These are phyloP conservation scores for Sanghuangporus sanghuang DNA, from an alignment of 1,284 basidiomycete species.

Conservation along the genomic window DNA sequence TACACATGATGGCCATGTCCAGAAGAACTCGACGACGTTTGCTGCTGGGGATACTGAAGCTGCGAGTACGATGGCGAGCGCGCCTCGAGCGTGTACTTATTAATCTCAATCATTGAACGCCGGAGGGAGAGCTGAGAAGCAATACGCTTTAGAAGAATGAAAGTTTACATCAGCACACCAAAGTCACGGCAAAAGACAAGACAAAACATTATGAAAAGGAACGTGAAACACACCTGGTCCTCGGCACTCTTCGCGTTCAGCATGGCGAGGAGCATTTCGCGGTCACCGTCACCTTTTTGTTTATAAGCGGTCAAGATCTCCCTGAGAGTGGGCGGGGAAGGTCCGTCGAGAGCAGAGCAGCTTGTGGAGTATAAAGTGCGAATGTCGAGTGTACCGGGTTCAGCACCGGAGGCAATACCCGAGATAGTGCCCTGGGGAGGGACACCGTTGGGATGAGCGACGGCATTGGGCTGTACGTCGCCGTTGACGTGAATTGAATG, in stretches of 20 bases:
- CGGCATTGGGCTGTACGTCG: background rate
- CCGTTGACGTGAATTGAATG: conserved; percentile 21
- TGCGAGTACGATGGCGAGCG: background rate
- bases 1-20: background rate
- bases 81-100: conserved; percentile 26
- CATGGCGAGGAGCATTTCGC: conserved; percentile 84
- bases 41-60: background rate
- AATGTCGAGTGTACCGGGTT: conserved; percentile 32
- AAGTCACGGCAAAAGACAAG: background rate
- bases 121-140: conserved; percentile 65
- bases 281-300: conserved; percentile 80
- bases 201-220: background rate
- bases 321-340: conserved; percentile 71
- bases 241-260: conserved; percentile 86
- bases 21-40: background rate
- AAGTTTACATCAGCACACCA: conserved; percentile 12
- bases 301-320: conserved; percentile 84
- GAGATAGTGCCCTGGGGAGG: background rate
- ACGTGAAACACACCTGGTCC: conserved; percentile 58
- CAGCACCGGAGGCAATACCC: background rate
- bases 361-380: conserved; percentile 36
- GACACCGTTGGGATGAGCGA: background rate
- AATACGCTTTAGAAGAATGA: conserved; percentile 44
- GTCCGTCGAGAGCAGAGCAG: conserved; percentile 44
- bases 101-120: conserved; percentile 62